Base-by-base conservation (phyloP, 257 asterid species). In the Galeopsis tetrahit region DNA sequence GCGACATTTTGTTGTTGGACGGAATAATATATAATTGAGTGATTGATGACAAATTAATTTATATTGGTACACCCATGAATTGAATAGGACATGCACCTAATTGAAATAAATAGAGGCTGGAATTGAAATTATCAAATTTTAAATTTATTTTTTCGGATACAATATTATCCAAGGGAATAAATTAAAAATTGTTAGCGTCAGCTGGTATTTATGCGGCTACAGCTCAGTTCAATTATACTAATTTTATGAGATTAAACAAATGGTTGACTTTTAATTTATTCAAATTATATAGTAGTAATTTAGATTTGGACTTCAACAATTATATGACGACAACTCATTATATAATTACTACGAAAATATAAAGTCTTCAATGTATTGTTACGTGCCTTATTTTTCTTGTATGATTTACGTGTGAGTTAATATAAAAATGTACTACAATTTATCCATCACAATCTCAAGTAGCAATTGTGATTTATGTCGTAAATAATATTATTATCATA, bases 121-220 rank as follows among this genome's bases (percentile, higher is more conserved):
- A 32, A 21, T 21, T 21, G 28, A 21, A 10, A 28, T 28, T 57
- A 28, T 57, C 0, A 4, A 4, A 4, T 10, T 31, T 58, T 58
- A 3, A 8, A 44, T 2, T 28, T 9, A 8, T 57, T 53, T 6
- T 4, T 3, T 9, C 1, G 11, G 33, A 17, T 17, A 55, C 28
- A 21, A 21, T 21, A 21, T 21, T 21, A 21, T 33, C 64, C 40
- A 11, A 14, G 8, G 40, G 10, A 53, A 11, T 13, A 57, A 32
- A 53, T 5, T 13, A 57, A 32, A 32, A 57, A 13, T 4, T 61
- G 31, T 32, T 33, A 5, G 35, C 44, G 53, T 5, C 53, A 40
- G 69, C 35, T 63, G 53, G 55, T 7, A 66, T 31, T 66, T 42
- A 44, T 21, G 42, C 15, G 21, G 53, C 69, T 64, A 14, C 14